These are phyloP conservation scores for Brassica juncea DNA, from an alignment of 345 rosid species.

Conservation along the genomic window DNA sequence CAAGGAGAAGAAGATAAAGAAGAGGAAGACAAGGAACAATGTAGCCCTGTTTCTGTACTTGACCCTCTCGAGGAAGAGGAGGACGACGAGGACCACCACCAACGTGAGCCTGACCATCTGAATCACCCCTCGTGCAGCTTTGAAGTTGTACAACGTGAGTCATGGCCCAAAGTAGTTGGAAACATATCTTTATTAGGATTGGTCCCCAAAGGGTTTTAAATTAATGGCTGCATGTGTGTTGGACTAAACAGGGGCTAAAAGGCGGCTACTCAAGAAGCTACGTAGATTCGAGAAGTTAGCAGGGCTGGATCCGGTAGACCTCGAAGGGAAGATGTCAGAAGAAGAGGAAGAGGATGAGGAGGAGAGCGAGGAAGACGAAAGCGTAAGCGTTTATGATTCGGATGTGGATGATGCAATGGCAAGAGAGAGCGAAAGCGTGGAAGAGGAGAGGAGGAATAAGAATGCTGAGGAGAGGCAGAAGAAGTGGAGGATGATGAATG, in stretches of 20 bases:
- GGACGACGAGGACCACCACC: constrained; percentile 56
- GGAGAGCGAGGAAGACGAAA: constrained; percentile 44
- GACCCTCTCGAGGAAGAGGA: constrained; percentile 58
- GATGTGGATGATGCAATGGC: not conserved
- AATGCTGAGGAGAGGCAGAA: constrained; percentile 23
- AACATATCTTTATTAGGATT: not conserved
- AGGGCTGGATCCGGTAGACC: constrained; percentile 54
- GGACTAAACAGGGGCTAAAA: constrained; percentile 62
- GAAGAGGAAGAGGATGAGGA: constrained; percentile 32
- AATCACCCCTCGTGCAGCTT: constrained; percentile 48
- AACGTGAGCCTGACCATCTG: constrained; percentile 46
- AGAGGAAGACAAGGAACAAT: constrained; percentile 83
- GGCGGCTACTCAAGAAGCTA: constrained; percentile 68
- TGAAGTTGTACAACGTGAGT: constrained; percentile 79
- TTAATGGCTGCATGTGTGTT: not conserved
- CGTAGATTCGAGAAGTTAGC: constrained; percentile 83
- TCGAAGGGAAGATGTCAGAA: constrained; percentile 66
- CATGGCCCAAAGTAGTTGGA: constrained; percentile 1
- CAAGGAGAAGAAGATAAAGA: constrained; percentile 46
- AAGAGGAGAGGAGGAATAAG: constrained; percentile 32
- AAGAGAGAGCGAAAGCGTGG: not conserved
- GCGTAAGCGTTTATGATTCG: constrained; percentile 7
- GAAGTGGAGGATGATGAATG: constrained; percentile 38
- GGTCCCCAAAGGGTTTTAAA: not conserved
- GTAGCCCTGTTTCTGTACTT: constrained; percentile 90